Base-by-base conservation (phyloP, 2,329 filamentous ascomycete species). In the Alternaria arbusti region DNA sequence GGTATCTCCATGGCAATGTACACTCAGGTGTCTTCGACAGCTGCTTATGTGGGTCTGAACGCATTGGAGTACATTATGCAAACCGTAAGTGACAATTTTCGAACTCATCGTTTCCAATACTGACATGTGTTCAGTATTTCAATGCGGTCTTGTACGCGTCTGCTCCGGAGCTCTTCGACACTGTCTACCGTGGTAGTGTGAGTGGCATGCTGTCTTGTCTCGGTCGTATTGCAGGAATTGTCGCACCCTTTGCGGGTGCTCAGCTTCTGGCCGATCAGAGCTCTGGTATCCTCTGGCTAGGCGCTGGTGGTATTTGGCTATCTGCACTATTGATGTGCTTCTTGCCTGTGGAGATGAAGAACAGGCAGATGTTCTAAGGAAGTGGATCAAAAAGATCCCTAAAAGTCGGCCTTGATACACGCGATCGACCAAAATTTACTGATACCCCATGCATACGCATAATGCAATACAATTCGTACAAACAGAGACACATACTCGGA, bases 61-160 rank as follows among this genome's bases (percentile, higher is more conserved):
- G 73, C 73, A 1, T 69, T 76, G 8, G 73, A 76, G 50, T 76
- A 76, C 52, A 72, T 76, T n/a, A 76, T 76, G 73, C 73, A 76
- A 56, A 76, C 73, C 25, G 72, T 74, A 57, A 64, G 70, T 64
- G 4, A 6, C 5, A 1, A 36, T 3, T 5, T 4, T 4, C 4
- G 9, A 15, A 6, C 3, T 8, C 6, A 12, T 10, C 3, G 3
- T 17, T 1, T 20, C 1, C 30, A 17, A 5, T 28, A 25, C 54
- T 68, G 7, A 66, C 13, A 4, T 3, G 1, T 7, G 0, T 17
- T 1, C 15, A 75, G 71, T 76, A 74, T 26, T 76, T 76, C 60
- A 76, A 76, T 22, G 73, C 73, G 4, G 72, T 76, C 4, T 59
- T 76, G 3, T 76, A 76, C 32, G 73, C 73, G 1, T 76, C 73